A percentile compares a stretch with the other conserved stretches of the same genome.
These are phyloP conservation scores for Tetrapyrgos nigripes DNA, from an alignment of 1,284 basidiomycete genomes.

Conservation along the genomic window DNA sequence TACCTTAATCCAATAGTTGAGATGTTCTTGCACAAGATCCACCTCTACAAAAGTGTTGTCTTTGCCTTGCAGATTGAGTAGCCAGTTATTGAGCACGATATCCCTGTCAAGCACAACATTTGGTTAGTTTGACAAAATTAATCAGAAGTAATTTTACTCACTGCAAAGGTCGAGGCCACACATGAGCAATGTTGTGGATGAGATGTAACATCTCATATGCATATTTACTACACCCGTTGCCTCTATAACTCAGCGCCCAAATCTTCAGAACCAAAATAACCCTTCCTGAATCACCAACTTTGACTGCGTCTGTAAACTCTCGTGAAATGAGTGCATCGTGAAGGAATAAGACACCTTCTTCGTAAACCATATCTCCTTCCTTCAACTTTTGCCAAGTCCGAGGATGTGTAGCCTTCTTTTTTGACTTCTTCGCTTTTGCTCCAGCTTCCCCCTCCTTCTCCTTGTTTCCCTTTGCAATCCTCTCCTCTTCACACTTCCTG, in stretches of 20 bases:
- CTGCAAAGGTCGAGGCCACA: slow-evolving; percentile 43
- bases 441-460: too few species aligned
- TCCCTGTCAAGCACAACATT: slow-evolving; percentile 21
- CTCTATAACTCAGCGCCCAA: slow-evolving; percentile 37
- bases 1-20: slow-evolving; percentile 45
- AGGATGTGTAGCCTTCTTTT: not conserved
- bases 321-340: slow-evolving; percentile 40
- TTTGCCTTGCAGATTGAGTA: slow-evolving; percentile 42
- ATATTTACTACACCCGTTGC: slow-evolving; percentile 43
- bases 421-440: not conserved
- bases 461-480: too few species aligned
- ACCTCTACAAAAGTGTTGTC: slow-evolving; percentile 36
- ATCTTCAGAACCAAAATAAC: slow-evolving; percentile 40
- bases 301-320: slow-evolving; percentile 42
- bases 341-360: slow-evolving; percentile 41
- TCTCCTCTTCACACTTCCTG: too few species aligned
- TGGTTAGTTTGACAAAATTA: not conserved
- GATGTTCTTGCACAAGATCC: slow-evolving; percentile 49
- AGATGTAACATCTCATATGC: slow-evolving; percentile 45
- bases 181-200: slow-evolving; percentile 42
- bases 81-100: slow-evolving; percentile 45
- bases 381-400: not conserved
- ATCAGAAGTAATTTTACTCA: slow-evolving; percentile 25
- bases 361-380: slow-evolving; percentile 41
- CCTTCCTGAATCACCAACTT: slow-evolving; percentile 40